A percentile compares a stretch with the other conserved stretches of the same genome.
These are phyloP conservation scores for Magnolia officinalis DNA, from an alignment of 164 flowering plant species.

Conservation along the genomic window DNA sequence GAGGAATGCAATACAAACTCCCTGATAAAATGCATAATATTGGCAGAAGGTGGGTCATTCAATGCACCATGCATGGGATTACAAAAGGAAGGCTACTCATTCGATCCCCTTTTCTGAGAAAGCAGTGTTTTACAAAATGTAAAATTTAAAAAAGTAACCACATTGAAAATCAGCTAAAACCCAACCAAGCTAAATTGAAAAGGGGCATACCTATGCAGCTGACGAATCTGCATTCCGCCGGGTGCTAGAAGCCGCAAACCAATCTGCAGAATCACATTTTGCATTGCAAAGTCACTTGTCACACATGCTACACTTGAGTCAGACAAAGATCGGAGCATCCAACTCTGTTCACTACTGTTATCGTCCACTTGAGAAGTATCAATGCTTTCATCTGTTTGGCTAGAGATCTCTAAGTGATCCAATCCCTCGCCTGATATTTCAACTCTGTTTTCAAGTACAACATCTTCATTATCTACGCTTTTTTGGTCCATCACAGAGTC, in stretches of 20 bases:
- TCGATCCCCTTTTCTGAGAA: too few species aligned
- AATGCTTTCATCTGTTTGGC: conserved; percentile 45
- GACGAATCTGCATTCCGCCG: conserved; percentile 92
- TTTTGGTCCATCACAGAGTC: conserved; percentile 5
- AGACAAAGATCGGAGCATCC: conserved; percentile 77
- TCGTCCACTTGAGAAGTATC: conserved; percentile 56
- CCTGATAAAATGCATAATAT: too few species aligned
- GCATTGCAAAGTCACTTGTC: conserved; percentile 95
- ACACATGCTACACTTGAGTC: conserved; percentile 93
- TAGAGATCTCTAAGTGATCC: conserved; percentile 44
- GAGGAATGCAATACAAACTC: too few species aligned
- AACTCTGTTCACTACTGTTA: conserved; percentile 75
- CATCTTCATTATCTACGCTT: conserved; percentile 9
- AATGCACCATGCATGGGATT: too few species aligned
- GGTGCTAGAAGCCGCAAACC: conserved; percentile 89
- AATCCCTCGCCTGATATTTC: conserved; percentile 27
- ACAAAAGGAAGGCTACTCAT: too few species aligned
- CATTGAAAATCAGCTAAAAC: too few species aligned
- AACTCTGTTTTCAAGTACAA: conserved; percentile 22
- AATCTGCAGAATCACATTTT: conserved; percentile 95
- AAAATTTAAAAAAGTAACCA: too few species aligned
- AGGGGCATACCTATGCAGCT: conserved; percentile 68
- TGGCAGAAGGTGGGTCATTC: too few species aligned
- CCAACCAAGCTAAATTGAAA: not conserved
- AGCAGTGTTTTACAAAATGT: too few species aligned